Percentiles rank a stretch among this genome's conserved stretches.
phyloP scores from a whole-genome alignment of 495 filamentous ascomycete species.

The Daldinia concentrica region DNA sequence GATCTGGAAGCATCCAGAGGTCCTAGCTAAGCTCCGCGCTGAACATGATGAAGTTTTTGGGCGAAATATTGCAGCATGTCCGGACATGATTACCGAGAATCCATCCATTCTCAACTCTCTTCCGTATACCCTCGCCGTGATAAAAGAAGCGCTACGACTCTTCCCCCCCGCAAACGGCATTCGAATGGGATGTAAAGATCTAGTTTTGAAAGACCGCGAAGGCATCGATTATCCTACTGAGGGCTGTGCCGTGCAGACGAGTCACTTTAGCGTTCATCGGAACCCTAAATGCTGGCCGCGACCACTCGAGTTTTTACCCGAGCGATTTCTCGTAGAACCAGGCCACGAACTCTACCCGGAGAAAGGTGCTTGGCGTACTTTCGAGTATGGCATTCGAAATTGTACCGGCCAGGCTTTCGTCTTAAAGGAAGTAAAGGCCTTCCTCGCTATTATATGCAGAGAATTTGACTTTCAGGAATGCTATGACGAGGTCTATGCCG shows the following conservation, averaged over 20 bases:
- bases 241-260: constrained; percentile 47
- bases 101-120: constrained; percentile 54
- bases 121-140: constrained; percentile 57
- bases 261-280: constrained; percentile 46
- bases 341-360: constrained; percentile 45
- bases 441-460: constrained; percentile 56
- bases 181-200: constrained; percentile 46
- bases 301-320: constrained; percentile 51
- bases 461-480: constrained; percentile 55
- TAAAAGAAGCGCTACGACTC: constrained; percentile 61
- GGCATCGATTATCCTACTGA: constrained; percentile 50
- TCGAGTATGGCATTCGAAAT: constrained; percentile 58
- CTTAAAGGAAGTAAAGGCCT: constrained; percentile 56
- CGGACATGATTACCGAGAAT: constrained; percentile 41
- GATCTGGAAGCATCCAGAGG: constrained; percentile 54
- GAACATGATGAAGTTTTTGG: constrained; percentile 57
- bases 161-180: constrained; percentile 49
- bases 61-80: constrained; percentile 39
- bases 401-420: constrained; percentile 65
- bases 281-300: constrained; percentile 47
- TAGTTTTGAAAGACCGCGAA: constrained; percentile 41
- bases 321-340: constrained; percentile 51
- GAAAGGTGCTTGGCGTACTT: constrained; percentile 61
- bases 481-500: constrained; percentile 43
- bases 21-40: constrained; percentile 50